Conservation (phyloP, 345 rosid species). For the Draba incana region DNA sequence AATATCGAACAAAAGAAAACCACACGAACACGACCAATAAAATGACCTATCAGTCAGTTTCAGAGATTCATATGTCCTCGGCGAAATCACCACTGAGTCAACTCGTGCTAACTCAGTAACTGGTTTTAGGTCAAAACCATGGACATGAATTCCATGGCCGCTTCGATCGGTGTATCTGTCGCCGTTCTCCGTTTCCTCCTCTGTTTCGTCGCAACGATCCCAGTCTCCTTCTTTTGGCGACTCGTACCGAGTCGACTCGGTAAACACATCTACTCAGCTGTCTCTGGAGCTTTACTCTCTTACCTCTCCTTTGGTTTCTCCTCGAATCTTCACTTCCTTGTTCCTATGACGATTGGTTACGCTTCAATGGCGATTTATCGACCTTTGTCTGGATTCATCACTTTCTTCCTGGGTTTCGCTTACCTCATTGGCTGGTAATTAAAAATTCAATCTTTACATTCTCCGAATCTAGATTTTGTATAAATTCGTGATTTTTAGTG, state of each 20-base stretch:
- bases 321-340: slow-evolving; percentile 88
- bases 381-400: slow-evolving; percentile 65
- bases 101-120: slow-evolving; percentile 9
- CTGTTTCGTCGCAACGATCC: slow-evolving; percentile 86
- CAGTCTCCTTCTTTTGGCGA: slow-evolving; percentile 68
- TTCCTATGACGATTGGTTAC: slow-evolving; percentile 79
- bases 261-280: slow-evolving; percentile 70
- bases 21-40: too few species aligned
- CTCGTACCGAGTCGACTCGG: slow-evolving; percentile 63
- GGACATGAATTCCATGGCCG: slow-evolving; percentile 71
- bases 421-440: slow-evolving; percentile 90
- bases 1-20: background rate
- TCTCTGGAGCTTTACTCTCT: slow-evolving; percentile 69
- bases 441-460: background rate
- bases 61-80: slow-evolving; percentile 10
- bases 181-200: slow-evolving; percentile 85
- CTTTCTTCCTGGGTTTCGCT: slow-evolving; percentile 74
- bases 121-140: slow-evolving; percentile 23
- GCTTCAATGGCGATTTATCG: slow-evolving; percentile 73
- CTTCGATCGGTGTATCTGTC: slow-evolving; percentile 78
- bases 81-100: slow-evolving; percentile 15
- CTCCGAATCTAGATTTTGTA: background rate
- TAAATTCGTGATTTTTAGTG: too few species aligned
- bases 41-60: background rate
- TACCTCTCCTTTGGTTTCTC: slow-evolving; percentile 85